Conservation (phyloP, 2,329 filamentous ascomycete species). For the Metarhizium humberi region DNA sequence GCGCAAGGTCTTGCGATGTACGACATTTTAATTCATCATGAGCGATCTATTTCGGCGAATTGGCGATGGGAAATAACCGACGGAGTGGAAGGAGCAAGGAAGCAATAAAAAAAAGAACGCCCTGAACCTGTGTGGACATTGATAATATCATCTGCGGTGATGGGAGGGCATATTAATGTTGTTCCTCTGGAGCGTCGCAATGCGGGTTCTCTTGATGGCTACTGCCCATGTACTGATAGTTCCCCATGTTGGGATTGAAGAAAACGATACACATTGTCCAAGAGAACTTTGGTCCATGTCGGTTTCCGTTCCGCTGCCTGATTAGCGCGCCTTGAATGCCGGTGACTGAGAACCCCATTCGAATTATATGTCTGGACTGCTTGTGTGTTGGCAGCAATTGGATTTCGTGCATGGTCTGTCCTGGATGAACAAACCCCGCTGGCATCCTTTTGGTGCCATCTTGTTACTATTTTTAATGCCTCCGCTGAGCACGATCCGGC, state of each 20-base stretch:
- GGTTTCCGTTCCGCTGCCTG: neutral
- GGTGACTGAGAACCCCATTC: neutral
- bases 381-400: no score
- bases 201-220: neutral
- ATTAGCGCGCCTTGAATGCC: neutral
- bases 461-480: no score
- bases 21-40: neutral
- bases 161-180: neutral
- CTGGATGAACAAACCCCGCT: no score
- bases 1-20: neutral
- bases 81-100: neutral
- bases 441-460: no score
- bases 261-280: neutral
- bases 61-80: neutral
- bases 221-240: slow-evolving; percentile 2
- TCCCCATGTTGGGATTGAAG: neutral
- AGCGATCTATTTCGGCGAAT: neutral
- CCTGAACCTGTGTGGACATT: neutral
- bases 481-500: no score
- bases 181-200: neutral
- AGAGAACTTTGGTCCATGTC: neutral
- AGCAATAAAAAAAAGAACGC: neutral
- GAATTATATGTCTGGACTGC: neutral
- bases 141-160: neutral
- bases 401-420: no score